Conservation (phyloP, 2,329 filamentous ascomycete species). For the Magnaporthales sp. region DNA sequence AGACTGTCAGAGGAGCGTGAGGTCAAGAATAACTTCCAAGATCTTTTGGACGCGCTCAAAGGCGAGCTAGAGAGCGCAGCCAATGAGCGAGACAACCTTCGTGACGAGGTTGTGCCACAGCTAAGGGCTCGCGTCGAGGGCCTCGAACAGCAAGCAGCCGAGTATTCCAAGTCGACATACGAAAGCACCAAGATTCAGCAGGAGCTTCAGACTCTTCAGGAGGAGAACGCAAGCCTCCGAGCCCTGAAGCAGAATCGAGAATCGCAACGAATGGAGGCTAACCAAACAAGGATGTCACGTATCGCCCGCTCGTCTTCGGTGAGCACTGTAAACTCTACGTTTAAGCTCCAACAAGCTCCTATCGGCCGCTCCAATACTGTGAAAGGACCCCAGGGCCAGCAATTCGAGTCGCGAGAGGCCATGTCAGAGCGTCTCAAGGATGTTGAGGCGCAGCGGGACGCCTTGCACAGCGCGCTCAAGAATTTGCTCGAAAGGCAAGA, state of each 20-base stretch:
- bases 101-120: constrained; percentile 79
- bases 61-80: constrained; percentile 72
- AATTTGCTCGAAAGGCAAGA: constrained; percentile 80
- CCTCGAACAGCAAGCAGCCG: constrained; percentile 64
- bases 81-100: constrained; percentile 85
- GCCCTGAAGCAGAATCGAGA: not conserved
- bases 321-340: constrained; percentile 19
- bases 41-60: constrained; percentile 75
- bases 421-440: constrained; percentile 79
- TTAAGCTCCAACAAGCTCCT: constrained; percentile 20
- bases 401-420: constrained; percentile 54
- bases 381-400: constrained; percentile 29
- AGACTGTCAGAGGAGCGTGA: constrained; percentile 77
- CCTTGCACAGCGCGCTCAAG: constrained; percentile 79
- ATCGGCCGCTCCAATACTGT: constrained; percentile 47
- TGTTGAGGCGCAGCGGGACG: constrained; percentile 87
- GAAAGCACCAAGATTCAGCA: constrained; percentile 82
- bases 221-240: constrained; percentile 52
- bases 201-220: constrained; percentile 51
- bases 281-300: not conserved
- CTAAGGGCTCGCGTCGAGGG: constrained; percentile 69
- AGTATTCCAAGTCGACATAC: constrained; percentile 65
- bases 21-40: constrained; percentile 88
- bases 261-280: not conserved
- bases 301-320: constrained; percentile 20